These are phyloP conservation scores for Agaricus subrufescens DNA, from an alignment of 768 basidiomycete species.

Conservation along the genomic window DNA sequence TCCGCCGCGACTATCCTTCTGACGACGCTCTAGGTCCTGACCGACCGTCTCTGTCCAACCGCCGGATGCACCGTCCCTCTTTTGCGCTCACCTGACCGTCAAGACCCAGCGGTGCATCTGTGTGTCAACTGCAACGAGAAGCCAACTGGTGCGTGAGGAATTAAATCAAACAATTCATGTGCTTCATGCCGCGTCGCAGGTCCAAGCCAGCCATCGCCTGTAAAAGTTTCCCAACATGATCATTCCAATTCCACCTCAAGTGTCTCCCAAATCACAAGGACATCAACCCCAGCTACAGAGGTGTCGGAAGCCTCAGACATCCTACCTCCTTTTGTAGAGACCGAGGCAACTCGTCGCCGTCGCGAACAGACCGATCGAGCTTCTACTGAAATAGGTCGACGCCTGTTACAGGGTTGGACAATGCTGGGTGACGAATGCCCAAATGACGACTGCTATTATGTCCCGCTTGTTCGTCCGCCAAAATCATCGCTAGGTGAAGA, in stretches of 20 bases:
- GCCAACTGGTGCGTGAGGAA: conserved; percentile 24
- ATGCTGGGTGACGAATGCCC: conserved; percentile 89
- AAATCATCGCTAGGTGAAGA: conserved; percentile 55
- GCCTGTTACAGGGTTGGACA: conserved; percentile 78
- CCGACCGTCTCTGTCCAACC: conserved; percentile 57
- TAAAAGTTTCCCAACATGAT: conserved; percentile 14
- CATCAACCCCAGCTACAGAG: conserved; percentile 79
- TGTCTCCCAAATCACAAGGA: conserved; percentile 48
- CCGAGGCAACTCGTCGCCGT: conserved; percentile 58
- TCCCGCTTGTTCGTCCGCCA: conserved; percentile 81
- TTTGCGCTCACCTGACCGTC: conserved; percentile 62
- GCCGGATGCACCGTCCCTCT: conserved; percentile 60
- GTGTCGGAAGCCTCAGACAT: conserved; percentile 49
- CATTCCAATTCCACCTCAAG: conserved; percentile 39
- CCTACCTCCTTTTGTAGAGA: conserved; percentile 47
- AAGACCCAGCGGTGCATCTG: conserved; percentile 39
- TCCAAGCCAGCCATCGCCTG: background rate
- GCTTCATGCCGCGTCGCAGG: background rate
- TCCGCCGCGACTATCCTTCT: background rate
- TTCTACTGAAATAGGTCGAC: conserved; percentile 73
- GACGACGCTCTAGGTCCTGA: conserved; percentile 44
- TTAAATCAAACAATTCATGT: no score
- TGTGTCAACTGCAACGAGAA: conserved; percentile 62
- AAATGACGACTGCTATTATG: conserved; percentile 62
- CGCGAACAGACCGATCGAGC: conserved; percentile 81